Percentiles rank a stretch among this genome's conserved stretches.
Evolutionary conservation across 2,329 filamentous ascomycete genomes (phyloP).

Genomic region (Sphaerulina vaccinii): DNA sequence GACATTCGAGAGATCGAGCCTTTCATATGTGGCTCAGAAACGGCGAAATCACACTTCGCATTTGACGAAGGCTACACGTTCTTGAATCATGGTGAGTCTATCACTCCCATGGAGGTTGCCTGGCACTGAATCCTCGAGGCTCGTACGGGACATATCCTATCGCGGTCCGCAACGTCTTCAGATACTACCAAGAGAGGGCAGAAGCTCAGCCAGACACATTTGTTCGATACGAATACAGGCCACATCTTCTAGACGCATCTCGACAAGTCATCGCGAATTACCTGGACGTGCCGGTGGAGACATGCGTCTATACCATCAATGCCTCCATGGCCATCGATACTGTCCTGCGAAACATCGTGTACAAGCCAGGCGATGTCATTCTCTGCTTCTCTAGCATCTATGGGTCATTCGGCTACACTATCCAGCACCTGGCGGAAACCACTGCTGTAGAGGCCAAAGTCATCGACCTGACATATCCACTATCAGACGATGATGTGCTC

Average conservation of each 20-base stretch:
- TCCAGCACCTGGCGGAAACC: constrained; percentile 69
- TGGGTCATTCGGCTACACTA: constrained; percentile 69
- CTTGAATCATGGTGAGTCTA: constrained; percentile 4
- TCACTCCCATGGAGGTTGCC: neutral
- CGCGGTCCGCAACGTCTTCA: constrained; percentile 60
- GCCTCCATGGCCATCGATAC: constrained; percentile 76
- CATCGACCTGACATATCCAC: constrained; percentile 66
- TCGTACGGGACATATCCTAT: constrained; percentile 77
- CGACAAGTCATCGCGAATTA: constrained; percentile 64
- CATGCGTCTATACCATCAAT: constrained; percentile 76
- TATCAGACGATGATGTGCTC: constrained; percentile 66
- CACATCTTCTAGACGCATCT: constrained; percentile 61
- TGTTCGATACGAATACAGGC: constrained; percentile 65
- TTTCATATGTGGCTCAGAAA: constrained; percentile 3
- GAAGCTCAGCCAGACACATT: constrained; percentile 74
- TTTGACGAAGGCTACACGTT: constrained; percentile 8
- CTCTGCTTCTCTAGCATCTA: constrained; percentile 78
- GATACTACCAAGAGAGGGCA: constrained; percentile 61
- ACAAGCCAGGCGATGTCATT: constrained; percentile 69
- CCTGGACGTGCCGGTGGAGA: constrained; percentile 63
- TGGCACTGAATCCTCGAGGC: constrained; percentile 45
- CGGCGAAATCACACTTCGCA: neutral
- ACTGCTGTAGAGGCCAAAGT: constrained; percentile 50
- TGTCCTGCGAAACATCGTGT: constrained; percentile 70
- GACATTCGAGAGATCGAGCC: neutral